Base-by-base conservation (phyloP, 2,329 filamentous ascomycete species). In the Xylariaceae sp. region DNA sequence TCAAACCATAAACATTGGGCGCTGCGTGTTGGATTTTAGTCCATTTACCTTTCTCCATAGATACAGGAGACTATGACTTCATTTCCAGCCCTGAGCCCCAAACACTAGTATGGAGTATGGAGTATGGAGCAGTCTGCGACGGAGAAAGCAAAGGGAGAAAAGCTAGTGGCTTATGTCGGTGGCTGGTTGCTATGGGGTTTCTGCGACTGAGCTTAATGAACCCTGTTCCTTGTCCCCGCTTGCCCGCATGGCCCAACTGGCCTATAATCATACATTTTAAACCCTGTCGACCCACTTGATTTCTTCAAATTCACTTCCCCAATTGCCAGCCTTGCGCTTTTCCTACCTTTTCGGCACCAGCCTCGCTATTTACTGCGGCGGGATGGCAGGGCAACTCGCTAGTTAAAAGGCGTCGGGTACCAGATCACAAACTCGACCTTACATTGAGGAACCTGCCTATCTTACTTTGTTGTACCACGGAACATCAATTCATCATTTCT, bases 321-420 rank as follows among this genome's bases (percentile, higher is more conserved):
- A n/a, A 43, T 19, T 39, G 41, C 62, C 69, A 67, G 68, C 69
- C 69, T 70, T 71, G 66, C 63, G 48, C 58, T 68, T 71, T 73
- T 68, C 46, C 52, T 37, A 28, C 40, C 24, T 50, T 50, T 29
- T 37, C 29, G 37, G 29, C 37, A 59, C 73, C 73, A 75, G 71
- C 73, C 71, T 71, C 68, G 67, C 67, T 74, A 71, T 75, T 75
- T 72, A 74, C 72, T 69, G 54, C 56, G 54, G 58, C 73, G 74
- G 54, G 74, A 76, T 81, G 78, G 78, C 78, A 74, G 78, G 78
- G 77, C 78, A 80, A 79, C 78, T 68, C 68, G 60, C 53, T 62
- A 65, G 60, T 73, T 63, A 65, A 61, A 65, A 77, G 77, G 76
- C 76, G 67, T 67, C 47, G 57, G 56, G 54, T 49, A 49, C 37